Evolutionary conservation across 371 early-diverging fungal genomes (phyloP), one percentile per base, ranked within the genome.

Genomic region (Apophysomyces sp.): DNA sequence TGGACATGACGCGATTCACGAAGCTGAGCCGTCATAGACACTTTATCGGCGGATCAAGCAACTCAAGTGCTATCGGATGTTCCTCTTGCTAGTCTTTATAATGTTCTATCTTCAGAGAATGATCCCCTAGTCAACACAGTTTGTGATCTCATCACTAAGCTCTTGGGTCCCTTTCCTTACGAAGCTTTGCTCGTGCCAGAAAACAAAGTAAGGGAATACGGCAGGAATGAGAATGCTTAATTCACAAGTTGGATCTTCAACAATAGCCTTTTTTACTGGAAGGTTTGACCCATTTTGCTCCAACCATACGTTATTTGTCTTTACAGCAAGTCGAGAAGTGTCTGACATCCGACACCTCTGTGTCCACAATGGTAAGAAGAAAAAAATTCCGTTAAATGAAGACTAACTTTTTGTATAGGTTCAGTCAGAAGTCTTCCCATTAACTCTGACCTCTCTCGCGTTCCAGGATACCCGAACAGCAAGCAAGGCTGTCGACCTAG

Each of bases 251-350:
- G 13, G 8, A 34, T 12, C 13, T 56, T 18, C 29, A 9, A n/a
- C n/a, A n/a, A n/a, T 55, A 82, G 78, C 34, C 44, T 6, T 80
- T 75, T 55, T 60, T 82, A 29, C n/a, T 68, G 7, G 71, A 77
- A 64, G 81, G 83, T 3, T 58, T 81, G 41, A 67, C 64, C 5
- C 78, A 78, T 58, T 78, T 76, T 51, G 66, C 76, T 24, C 73
- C 81, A 8, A 63, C 68, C 24, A 78, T 83, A 39, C 73, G 83
- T 29, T 66, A 68, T 39, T 58, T 83, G 26, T 66, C 81, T 2
- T 21, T 81, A 0, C 32, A 70, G 26, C 81, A 81, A 58, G 73
- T 79, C 4, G 77, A 67, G 40, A 83, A 79, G 44, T 83, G 77
- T 41, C 58, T 77, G 26, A 40, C 21, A 18, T 56, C 68, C 15